A percentile compares a stretch with the other conserved stretches of the same genome.
These are phyloP conservation scores for Lentithecium fluviatile DNA, from an alignment of 495 filamentous ascomycete genomes.

Conservation along the genomic window DNA sequence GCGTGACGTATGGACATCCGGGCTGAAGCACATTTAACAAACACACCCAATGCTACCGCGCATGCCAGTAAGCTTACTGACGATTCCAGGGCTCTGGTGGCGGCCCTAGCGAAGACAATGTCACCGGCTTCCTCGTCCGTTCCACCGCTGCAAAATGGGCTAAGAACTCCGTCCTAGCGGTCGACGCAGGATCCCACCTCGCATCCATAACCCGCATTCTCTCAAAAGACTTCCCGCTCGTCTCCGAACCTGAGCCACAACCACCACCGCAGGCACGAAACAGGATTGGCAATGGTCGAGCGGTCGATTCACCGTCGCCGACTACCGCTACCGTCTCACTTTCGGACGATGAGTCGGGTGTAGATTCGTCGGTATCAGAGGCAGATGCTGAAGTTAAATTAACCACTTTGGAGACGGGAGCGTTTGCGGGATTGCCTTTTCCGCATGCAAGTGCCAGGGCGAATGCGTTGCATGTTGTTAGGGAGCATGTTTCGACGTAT, in stretches of 20 bases:
- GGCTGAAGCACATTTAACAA: too few species aligned
- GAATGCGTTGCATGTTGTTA: constrained; percentile 77
- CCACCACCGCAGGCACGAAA: constrained; percentile 2
- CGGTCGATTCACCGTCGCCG: constrained; percentile 23
- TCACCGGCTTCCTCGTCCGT: constrained; percentile 85
- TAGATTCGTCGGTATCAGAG: constrained; percentile 13
- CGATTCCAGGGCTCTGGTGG: constrained; percentile 75
- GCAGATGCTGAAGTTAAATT: constrained; percentile 22
- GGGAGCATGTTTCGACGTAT: constrained; percentile 76
- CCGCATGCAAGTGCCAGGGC: constrained; percentile 60
- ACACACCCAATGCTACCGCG: too few species aligned
- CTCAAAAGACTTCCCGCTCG: constrained; percentile 48
- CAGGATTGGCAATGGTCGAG: constrained; percentile 7
- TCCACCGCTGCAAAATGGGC: constrained; percentile 75
- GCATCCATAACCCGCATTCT: constrained; percentile 76
- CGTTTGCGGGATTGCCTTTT: constrained; percentile 74
- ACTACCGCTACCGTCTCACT: constrained; percentile 1
- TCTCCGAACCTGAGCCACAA: constrained; percentile 11
- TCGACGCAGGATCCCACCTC: constrained; percentile 90
- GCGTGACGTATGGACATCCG: too few species aligned
- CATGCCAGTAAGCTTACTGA: too few species aligned
- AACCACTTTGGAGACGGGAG: constrained; percentile 48
- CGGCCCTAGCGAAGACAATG: constrained; percentile 83
- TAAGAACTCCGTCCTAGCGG: constrained; percentile 75
- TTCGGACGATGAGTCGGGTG: constrained; percentile 29